A percentile compares a stretch with the other conserved stretches of the same genome.
These are phyloP conservation scores for Lentinus polychrous DNA, from an alignment of 1,284 basidiomycete genomes.

Conservation along the genomic window DNA sequence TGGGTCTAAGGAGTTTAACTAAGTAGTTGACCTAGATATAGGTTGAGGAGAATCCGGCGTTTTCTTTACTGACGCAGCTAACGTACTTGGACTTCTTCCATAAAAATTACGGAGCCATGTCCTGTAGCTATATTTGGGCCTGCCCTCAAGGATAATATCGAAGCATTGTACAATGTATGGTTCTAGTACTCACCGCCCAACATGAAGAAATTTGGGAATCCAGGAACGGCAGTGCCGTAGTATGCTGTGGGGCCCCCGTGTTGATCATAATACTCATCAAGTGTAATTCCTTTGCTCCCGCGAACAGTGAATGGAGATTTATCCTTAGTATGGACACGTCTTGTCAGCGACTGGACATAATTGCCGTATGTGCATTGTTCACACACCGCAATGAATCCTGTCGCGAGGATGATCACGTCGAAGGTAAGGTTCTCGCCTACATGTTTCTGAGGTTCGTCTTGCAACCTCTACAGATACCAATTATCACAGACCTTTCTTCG, in stretches of 20 bases:
- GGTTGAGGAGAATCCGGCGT: no score
- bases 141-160: not conserved
- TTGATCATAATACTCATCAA: constrained; percentile 32
- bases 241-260: constrained; percentile 35
- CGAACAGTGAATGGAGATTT: constrained; percentile 25
- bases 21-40: constrained; percentile 22
- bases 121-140: constrained; percentile 44
- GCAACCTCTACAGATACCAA: no score
- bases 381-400: constrained; percentile 29
- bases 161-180: not conserved
- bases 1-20: constrained; percentile 40
- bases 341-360: no score
- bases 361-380: no score
- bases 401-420: constrained; percentile 25
- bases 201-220: constrained; percentile 27
- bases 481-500: constrained; percentile 32
- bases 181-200: constrained; percentile 35
- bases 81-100: constrained; percentile 36
- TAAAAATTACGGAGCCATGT: constrained; percentile 46
- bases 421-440: no score
- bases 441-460: no score
- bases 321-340: constrained; percentile 19
- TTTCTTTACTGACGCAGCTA: no score
- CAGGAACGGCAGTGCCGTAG: constrained; percentile 32
- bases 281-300: constrained; percentile 23